phyloP scores from a whole-genome alignment of 768 basidiomycete genomes.

The Baorangia bicolor region DNA sequence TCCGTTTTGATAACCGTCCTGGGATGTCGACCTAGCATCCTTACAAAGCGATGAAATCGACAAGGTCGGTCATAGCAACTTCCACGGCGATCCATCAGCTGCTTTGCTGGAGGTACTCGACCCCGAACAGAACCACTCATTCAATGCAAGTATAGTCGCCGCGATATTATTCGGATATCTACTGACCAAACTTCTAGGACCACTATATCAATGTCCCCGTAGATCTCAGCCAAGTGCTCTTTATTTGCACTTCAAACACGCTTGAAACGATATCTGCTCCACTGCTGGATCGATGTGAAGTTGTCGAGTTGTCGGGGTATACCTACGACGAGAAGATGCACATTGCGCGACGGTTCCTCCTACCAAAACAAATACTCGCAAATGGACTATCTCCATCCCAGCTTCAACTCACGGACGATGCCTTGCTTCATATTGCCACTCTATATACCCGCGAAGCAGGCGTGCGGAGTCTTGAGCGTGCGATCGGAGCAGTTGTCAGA shows the following conservation, averaged over 20 bases:
- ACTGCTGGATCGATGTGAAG: conserved; percentile 85
- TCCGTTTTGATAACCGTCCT: not conserved
- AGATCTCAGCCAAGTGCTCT: conserved; percentile 84
- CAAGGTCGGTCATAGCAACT: conserved; percentile 83
- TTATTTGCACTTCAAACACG: conserved; percentile 91
- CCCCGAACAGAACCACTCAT: conserved; percentile 87
- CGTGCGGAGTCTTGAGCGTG: conserved; percentile 85
- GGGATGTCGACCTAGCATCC: not conserved
- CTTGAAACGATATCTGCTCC: conserved; percentile 89
- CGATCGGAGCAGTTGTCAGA: conserved; percentile 85
- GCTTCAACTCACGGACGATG: conserved; percentile 65
- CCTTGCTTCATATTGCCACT: conserved; percentile 69
- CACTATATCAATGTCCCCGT: conserved; percentile 91
- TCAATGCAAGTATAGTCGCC: conserved; percentile 51
- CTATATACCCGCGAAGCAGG: conserved; percentile 90
- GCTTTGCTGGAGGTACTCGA: conserved; percentile 91
- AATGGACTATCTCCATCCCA: conserved; percentile 69
- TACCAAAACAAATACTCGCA: conserved; percentile 82
- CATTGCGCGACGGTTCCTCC: conserved; percentile 82
- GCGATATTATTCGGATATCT: not conserved
- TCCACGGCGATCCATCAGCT: conserved; percentile 90
- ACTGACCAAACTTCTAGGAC: conserved; percentile 49
- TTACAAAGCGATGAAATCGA: conserved; percentile 75
- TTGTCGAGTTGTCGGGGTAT: conserved; percentile 81
- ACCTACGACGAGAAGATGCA: conserved; percentile 90